These are phyloP conservation scores for Stephania yunnanensis DNA, from an alignment of 164 flowering plant genomes.

Conservation along the genomic window DNA sequence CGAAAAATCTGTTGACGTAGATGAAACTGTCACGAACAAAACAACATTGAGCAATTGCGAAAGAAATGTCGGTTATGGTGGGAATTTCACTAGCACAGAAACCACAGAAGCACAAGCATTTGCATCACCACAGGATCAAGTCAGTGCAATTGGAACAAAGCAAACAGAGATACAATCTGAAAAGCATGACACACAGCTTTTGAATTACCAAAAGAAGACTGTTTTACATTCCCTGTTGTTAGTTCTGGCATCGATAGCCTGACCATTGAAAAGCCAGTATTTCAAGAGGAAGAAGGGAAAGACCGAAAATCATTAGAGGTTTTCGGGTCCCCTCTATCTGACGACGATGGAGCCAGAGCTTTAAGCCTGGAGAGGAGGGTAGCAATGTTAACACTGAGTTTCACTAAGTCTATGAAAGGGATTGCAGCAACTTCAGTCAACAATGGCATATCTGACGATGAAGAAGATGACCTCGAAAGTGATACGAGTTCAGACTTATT, in stretches of 20 bases:
- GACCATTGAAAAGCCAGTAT: constrained; percentile 8
- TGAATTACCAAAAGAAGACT: constrained; percentile 20
- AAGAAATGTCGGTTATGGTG: constrained; percentile 6
- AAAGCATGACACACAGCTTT: constrained; percentile 9
- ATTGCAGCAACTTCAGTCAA: constrained; percentile 10
- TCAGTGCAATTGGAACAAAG: constrained; percentile 11
- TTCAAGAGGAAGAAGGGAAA: constrained; percentile 18
- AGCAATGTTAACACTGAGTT: constrained; percentile 35
- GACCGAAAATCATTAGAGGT: constrained; percentile 41
- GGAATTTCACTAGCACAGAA: constrained; percentile 9
- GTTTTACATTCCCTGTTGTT: constrained; percentile 21
- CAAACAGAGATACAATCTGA: constrained; percentile 9
- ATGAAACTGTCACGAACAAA: constrained; percentile 6
- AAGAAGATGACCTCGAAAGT: constrained; percentile 37
- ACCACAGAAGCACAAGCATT: constrained; percentile 6
- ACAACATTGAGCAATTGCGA: constrained; percentile 2
- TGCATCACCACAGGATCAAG: constrained; percentile 1
- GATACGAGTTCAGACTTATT: constrained; percentile 86
- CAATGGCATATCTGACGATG: neutral
- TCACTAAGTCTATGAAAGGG: constrained; percentile 23
- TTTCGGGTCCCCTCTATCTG: constrained; percentile 40
- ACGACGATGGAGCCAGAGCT: constrained; percentile 24
- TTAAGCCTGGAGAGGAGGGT: constrained; percentile 31
- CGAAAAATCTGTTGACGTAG: constrained; percentile 39
- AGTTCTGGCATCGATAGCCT: constrained; percentile 15